Evolutionary conservation across 2,329 filamentous ascomycete genomes (phyloP).

Genomic region (Magnaporthales sp.): DNA sequence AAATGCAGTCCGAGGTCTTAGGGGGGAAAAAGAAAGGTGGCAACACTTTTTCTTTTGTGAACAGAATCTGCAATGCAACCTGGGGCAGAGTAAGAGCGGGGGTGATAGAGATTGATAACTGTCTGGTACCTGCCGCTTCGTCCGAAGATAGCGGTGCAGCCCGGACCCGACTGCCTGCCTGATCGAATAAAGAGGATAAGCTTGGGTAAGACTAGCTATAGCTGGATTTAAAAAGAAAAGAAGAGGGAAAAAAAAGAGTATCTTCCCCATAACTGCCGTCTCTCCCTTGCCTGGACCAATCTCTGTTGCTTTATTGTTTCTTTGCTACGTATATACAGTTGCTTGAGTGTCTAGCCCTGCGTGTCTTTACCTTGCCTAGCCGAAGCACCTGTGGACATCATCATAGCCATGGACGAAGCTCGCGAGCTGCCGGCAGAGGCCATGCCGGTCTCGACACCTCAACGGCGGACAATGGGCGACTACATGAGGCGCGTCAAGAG

Average conservation of each 20-base stretch:
- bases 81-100: background rate
- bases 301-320: background rate
- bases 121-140: background rate
- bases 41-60: background rate
- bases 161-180: background rate
- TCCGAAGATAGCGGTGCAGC: background rate
- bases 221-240: background rate
- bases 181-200: background rate
- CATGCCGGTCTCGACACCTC: slow-evolving; percentile 26
- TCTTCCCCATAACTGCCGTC: background rate
- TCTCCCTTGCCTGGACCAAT: background rate
- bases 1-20: background rate
- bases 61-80: background rate
- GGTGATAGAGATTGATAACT: background rate
- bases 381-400: background rate
- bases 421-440: slow-evolving; percentile 39
- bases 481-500: slow-evolving; percentile 23
- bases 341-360: background rate
- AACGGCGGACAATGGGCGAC: slow-evolving; percentile 20
- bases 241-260: background rate
- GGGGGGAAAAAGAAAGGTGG: too few relatives aligned
- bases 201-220: background rate
- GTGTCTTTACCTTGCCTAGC: background rate
- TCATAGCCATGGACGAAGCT: slow-evolving; percentile 45
- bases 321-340: background rate